Conservation (phyloP, 257 asterid species). For the Solanum acaule region DNA sequence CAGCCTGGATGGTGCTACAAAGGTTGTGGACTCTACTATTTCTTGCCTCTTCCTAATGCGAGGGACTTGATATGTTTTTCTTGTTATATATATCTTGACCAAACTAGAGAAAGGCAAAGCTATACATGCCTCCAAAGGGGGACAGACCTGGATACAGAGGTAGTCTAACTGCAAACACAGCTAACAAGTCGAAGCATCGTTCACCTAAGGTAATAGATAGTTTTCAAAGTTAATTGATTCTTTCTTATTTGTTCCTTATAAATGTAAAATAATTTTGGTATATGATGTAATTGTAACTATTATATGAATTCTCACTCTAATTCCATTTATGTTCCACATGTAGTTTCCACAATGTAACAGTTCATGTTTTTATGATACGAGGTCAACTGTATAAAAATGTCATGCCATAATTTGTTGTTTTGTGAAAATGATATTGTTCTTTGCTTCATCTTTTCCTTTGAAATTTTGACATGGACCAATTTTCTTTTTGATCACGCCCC, state of each 20-base stretch:
- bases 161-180: slow-evolving; percentile 6
- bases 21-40: background rate
- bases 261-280: slow-evolving; percentile 19
- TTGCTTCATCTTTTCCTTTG: background rate
- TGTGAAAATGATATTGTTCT: background rate
- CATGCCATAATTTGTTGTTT: background rate
- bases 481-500: background rate
- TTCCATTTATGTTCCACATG: slow-evolving; percentile 10
- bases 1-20: background rate
- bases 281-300: background rate
- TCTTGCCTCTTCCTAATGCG: background rate
- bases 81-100: background rate
- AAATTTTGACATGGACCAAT: background rate
- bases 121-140: background rate
- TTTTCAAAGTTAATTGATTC: background rate
- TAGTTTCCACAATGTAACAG: slow-evolving; percentile 17
- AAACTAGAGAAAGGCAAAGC: slow-evolving; percentile 2
- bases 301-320: background rate
- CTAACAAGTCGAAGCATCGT: slow-evolving; percentile 11
- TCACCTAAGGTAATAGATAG: background rate
- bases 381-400: slow-evolving; percentile 12
- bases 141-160: slow-evolving; percentile 3
- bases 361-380: background rate
- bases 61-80: background rate
- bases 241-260: background rate